Evolutionary conservation across 2,329 filamentous ascomycete genomes (phyloP), one percentile per base, ranked within the genome.

Genomic region (Scedosporium minutisporum): DNA sequence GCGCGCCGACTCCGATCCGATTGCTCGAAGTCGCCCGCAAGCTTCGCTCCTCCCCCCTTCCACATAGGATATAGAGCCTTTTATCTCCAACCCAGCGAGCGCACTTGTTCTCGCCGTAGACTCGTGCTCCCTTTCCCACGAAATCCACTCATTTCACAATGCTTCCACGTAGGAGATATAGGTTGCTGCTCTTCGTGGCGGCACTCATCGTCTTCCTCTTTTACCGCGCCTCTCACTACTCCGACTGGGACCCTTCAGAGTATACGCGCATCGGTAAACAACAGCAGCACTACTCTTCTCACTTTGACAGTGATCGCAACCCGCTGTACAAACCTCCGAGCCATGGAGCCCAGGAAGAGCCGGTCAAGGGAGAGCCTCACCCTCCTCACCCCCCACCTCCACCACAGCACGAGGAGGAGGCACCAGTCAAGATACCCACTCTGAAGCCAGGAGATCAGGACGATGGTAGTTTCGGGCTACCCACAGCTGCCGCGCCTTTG

Each of bases 121-220:
- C 12, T 10, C 33, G 33, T 29, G 12, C 21, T 9, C 10, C 33
- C 6, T n/a, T 25, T 21, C 3, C 18, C 38, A 12, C 21, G 7
- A 14, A 6, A 16, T 10, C 23, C 42, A 33, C 44, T 23, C n/a
- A 27, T 18, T 29, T 29, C 44, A 33, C 59, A 16, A 61, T 57
- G 60, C 25, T 61, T 6, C 48, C 60, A 21, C 48, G 60, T 6
- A 78, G 87, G 68, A 78, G 85, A 70, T 87, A 87, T 69, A 82
- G 86, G 64, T 76, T 86, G 63, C 85, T 87, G 65, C 71, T 84
- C 41, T 70, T 84, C 65, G 80, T 81, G 67, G 80, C 84, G 62
- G 72, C 82, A 65, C 71, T 86, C 63, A 72, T 84, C 59, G 72
- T 85, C 59, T 75, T 87, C 64, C 76, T 83, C 61, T 72, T 85